A percentile compares a stretch with the other conserved stretches of the same genome.
Conservation (phyloP, 2,329 filamentous ascomycete species). For the Moelleriella libera region DNA sequence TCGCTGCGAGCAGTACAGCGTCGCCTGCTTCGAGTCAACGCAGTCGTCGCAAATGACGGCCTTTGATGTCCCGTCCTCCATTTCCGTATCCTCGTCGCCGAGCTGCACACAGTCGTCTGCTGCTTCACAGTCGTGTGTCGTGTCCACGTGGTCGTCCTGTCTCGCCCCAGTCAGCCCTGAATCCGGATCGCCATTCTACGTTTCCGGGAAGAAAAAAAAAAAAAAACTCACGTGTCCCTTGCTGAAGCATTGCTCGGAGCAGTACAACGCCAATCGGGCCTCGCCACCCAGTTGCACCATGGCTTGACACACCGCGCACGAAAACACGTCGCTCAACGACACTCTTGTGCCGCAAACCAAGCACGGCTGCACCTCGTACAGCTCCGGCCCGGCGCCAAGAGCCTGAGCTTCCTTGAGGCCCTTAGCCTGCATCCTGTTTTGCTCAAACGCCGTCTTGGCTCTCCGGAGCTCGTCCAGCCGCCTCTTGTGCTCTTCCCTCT, state of each 20-base stretch:
- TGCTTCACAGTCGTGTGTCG: constrained; percentile 26
- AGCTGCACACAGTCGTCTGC: constrained; percentile 24
- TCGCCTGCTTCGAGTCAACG: constrained; percentile 19
- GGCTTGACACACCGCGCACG: constrained; percentile 31
- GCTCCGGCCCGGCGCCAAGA: constrained; percentile 14
- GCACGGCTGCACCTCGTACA: constrained; percentile 25
- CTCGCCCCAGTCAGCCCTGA: not conserved
- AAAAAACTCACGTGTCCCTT: constrained; percentile 24
- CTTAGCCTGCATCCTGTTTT: constrained; percentile 24
- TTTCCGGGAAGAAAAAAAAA: not conserved
- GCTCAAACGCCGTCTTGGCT: constrained; percentile 34
- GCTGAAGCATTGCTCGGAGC: constrained; percentile 26
- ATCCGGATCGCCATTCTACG: not conserved
- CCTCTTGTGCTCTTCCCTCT: constrained; percentile 21
- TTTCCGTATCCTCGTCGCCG: constrained; percentile 23
- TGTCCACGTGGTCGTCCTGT: constrained; percentile 23
- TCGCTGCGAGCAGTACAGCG: constrained; percentile 25
- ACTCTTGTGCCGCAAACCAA: constrained; percentile 20
- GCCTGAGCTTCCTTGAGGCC: constrained; percentile 16
- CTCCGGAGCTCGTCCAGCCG: constrained; percentile 32
- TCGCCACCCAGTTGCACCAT: constrained; percentile 21
- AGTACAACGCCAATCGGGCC: constrained; percentile 26
- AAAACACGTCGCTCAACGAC: constrained; percentile 20
- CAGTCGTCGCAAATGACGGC: constrained; percentile 28
- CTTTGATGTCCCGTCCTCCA: constrained; percentile 16